Base-by-base conservation (phyloP, 257 asterid species). In the Striga asiatica region DNA sequence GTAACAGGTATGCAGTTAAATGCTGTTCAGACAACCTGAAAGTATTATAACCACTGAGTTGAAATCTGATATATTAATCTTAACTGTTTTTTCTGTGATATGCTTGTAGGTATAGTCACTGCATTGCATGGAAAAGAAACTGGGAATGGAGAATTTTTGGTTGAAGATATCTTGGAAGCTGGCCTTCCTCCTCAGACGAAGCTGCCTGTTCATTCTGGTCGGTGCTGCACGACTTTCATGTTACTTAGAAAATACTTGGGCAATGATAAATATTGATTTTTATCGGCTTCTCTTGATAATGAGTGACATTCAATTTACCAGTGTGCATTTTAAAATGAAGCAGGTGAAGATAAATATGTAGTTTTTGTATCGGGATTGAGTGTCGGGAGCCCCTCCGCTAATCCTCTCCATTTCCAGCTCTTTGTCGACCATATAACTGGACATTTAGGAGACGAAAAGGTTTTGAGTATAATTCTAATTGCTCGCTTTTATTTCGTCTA, bases 361-460 rank as follows among this genome's bases (percentile, higher is more conserved):
- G 85, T 84, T 62, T 77, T 92, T 48, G 70, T 84, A 54, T 92
- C 98, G 72, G 97, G 97, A 56, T 68, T 88, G 78, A 77, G 85
- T 64, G 77, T 84, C 56, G 97, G 97, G 67, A 72, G 83, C 74
- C 76, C 81, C 76, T 57, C 77, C 10, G 76, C 86, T 58, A 84
- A 82, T 81, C 98, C 98, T 64, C 89, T 92, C 55, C 83, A 74
- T 50, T 82, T 81, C 65, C 97, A 92, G 81, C 98, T 92, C 65
- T 71, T 92, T 53, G 81, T 92, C 25, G 98, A 92, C 76, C 97
- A 92, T 66, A 76, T 92, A 64, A 88, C 98, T 64, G 98, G 98
- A 49, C 97, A 92, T 83, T 79, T 92, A 20, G 98, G 98, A 67
- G 98, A 92, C 56, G 88, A 76, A 66, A 79, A 84, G 84, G 98